Conservation (phyloP, 352 stramenopile genomes). For the Phytophthora cactorum region DNA sequence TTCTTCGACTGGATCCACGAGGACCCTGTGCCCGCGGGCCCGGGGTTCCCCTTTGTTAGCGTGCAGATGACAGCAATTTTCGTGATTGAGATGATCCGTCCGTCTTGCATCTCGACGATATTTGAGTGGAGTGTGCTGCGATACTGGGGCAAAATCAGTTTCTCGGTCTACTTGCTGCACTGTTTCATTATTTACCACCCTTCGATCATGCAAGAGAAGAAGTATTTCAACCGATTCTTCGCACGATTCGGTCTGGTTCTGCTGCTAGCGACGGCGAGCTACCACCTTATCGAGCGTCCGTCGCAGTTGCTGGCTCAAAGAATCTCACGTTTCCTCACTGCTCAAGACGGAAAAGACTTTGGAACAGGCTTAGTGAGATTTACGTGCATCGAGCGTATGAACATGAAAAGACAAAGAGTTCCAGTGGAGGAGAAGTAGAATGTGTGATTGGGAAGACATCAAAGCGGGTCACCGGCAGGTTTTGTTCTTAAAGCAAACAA, state of each 20-base stretch:
- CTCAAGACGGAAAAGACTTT: neutral
- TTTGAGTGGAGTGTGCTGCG: slow-evolving; percentile 13
- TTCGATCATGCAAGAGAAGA: slow-evolving; percentile 27
- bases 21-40: neutral
- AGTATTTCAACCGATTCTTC: slow-evolving; percentile 41
- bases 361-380: slow-evolving; percentile 18
- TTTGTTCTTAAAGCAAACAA: slow-evolving; percentile 4
- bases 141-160: slow-evolving; percentile 29
- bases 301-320: slow-evolving; percentile 3
- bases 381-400: slow-evolving; percentile 19
- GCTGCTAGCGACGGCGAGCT: slow-evolving; percentile 23
- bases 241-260: slow-evolving; percentile 34
- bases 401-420: slow-evolving; percentile 16
- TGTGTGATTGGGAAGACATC: no score
- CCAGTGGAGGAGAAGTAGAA: slow-evolving; percentile 18
- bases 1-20: neutral
- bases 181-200: slow-evolving; percentile 31
- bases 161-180: slow-evolving; percentile 31
- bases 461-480: no score
- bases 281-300: neutral
- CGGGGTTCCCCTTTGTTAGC: slow-evolving; percentile 25
- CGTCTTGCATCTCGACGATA: slow-evolving; percentile 26
- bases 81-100: slow-evolving; percentile 30
- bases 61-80: slow-evolving; percentile 21
- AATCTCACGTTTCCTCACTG: neutral